Percentiles rank a stretch among this genome's conserved stretches.
These are phyloP conservation scores for Vaccinium macrocarpon DNA, from an alignment of 148 eudicot genomes.

Conservation along the genomic window DNA sequence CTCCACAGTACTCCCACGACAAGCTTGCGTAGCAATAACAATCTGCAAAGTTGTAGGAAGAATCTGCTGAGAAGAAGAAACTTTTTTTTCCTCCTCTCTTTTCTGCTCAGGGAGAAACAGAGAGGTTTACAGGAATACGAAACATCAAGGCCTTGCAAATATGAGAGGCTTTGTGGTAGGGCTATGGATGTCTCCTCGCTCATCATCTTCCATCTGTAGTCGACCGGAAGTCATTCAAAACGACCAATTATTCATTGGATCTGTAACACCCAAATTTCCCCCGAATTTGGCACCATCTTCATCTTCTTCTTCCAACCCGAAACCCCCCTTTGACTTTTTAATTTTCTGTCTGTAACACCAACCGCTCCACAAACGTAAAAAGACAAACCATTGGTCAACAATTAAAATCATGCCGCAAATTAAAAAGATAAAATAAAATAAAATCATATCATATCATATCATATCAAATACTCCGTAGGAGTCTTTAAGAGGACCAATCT, in stretches of 20 bases:
- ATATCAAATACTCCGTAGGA: too few relatives aligned
- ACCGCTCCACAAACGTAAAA: too few relatives aligned
- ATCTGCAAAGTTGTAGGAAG: not conserved
- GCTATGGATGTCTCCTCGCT: too few relatives aligned
- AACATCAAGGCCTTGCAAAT: not conserved
- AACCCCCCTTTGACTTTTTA: not conserved
- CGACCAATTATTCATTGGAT: not conserved
- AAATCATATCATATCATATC: not conserved
- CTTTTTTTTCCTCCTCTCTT: not conserved
- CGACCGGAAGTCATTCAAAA: too few relatives aligned
- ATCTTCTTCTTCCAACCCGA: not conserved
- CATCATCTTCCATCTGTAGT: too few relatives aligned
- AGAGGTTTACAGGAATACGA: not conserved
- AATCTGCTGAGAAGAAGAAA: not conserved
- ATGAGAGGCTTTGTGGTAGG: too few relatives aligned
- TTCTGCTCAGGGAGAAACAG: not conserved
- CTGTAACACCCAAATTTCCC: not conserved
- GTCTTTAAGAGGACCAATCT: not conserved
- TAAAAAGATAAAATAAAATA: not conserved
- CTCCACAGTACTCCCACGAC: slow-evolving; percentile 1
- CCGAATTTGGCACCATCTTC: not conserved
- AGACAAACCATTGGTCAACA: not conserved
- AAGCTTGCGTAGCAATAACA: not conserved
- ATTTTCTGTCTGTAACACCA: not conserved
- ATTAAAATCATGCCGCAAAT: not conserved